These are phyloP conservation scores for Amaranthus cruentus DNA, from an alignment of 148 eudicot species.

Conservation along the genomic window DNA sequence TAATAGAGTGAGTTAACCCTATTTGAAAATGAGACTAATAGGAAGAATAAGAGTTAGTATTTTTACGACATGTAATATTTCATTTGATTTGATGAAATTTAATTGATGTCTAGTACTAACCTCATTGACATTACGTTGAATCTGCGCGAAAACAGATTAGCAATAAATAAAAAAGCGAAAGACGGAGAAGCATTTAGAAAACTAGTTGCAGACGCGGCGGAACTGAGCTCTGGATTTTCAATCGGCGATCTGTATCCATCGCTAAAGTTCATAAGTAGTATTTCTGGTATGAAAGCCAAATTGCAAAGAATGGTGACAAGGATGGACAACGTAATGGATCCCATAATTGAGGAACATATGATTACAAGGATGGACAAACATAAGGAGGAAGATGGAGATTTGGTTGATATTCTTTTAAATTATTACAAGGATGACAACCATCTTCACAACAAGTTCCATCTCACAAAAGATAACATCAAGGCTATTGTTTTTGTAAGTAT, in stretches of 20 bases:
- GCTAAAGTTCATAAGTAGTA: slow-evolving; percentile 2
- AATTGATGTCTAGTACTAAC: no score
- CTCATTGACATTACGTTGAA: no score
- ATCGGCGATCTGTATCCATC: slow-evolving; percentile 28
- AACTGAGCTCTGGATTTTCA: slow-evolving; percentile 4
- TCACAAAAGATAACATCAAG: background rate
- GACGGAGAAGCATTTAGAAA: background rate
- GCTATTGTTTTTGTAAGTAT: background rate
- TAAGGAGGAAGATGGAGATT: slow-evolving; percentile 2
- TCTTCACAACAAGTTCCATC: background rate
- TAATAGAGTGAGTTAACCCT: no score
- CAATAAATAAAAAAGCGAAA: background rate
- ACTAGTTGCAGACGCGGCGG: background rate
- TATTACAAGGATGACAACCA: background rate
- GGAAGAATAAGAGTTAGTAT: no score
- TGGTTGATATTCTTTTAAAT: slow-evolving; percentile 20
- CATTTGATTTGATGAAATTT: no score
- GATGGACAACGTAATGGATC: slow-evolving; percentile 14
- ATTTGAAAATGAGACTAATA: no score
- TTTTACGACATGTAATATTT: no score
- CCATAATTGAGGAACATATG: slow-evolving; percentile 21
- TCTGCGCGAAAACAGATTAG: no score
- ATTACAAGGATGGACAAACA: background rate
- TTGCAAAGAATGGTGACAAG: background rate
- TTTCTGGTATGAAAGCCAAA: slow-evolving; percentile 16